Conservation (phyloP, 1,284 basidiomycete genomes). For the Sanghuangporus baumii region DNA sequence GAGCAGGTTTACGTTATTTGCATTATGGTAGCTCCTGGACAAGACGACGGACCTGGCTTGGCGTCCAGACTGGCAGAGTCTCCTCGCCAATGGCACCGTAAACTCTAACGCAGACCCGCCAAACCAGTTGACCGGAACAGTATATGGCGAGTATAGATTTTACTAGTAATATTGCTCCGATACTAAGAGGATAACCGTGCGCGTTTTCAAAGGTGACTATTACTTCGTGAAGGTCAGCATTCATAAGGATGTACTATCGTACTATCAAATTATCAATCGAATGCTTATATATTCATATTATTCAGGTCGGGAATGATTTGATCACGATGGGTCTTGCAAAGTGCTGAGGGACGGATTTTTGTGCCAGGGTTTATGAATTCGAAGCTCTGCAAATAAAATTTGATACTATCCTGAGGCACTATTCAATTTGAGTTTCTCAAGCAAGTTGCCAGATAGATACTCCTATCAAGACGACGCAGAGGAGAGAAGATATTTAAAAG, state of each 20-base stretch:
- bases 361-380: no score
- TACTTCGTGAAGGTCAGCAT: constrained; percentile 31
- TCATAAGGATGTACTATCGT: neutral
- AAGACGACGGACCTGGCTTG: constrained; percentile 49
- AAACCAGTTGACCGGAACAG: constrained; percentile 57
- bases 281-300: neutral
- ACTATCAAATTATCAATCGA: no score
- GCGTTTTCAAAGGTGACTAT: constrained; percentile 31
- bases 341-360: constrained; percentile 13
- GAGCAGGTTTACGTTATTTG: neutral
- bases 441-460: no score
- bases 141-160: constrained; percentile 43
- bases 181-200: neutral
- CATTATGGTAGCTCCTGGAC: constrained; percentile 37
- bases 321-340: constrained; percentile 26
- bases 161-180: neutral
- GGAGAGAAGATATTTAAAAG: no score
- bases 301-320: constrained; percentile 28
- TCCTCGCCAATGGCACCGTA: constrained; percentile 63
- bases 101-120: constrained; percentile 42
- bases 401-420: neutral
- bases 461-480: no score
- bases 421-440: neutral
- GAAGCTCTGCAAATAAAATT: no score
- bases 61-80: constrained; percentile 52